Evolutionary conservation across 305 asterid species (phyloP).

Genomic region (Rubia occidens): DNA sequence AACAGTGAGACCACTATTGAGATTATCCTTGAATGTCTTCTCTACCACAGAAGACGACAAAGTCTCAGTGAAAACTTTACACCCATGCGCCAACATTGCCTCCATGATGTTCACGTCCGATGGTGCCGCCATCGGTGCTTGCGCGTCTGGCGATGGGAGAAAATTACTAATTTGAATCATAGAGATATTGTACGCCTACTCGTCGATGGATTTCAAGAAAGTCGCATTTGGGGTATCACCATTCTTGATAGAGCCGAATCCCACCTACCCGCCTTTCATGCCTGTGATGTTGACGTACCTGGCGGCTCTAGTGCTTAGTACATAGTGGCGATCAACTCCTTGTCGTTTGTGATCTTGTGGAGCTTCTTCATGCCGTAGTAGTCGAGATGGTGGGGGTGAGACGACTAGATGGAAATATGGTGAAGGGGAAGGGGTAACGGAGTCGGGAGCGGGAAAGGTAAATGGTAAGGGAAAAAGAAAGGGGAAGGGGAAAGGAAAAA

Average conservation of each 20-base stretch:
- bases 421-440: too few relatives aligned
- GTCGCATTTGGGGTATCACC: constrained; percentile 28
- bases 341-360: constrained; percentile 63
- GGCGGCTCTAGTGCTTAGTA: constrained; percentile 80
- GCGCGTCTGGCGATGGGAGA: constrained; percentile 60
- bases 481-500: too few relatives aligned
- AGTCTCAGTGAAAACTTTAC: constrained; percentile 69
- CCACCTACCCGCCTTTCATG: constrained; percentile 65
- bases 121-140: constrained; percentile 74
- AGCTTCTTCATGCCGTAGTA: constrained; percentile 74
- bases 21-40: constrained; percentile 39
- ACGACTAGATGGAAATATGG: too few relatives aligned
- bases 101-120: constrained; percentile 49
- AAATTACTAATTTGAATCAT: constrained; percentile 66
- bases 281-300: constrained; percentile 71
- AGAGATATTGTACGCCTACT: constrained; percentile 64
- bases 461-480: too few relatives aligned
- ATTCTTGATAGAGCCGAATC: constrained; percentile 44
- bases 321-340: constrained; percentile 66
- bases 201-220: constrained; percentile 41
- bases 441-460: too few relatives aligned
- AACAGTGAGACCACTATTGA: constrained; percentile 60
- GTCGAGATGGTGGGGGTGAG: constrained; percentile 31
- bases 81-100: constrained; percentile 66
- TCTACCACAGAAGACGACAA: constrained; percentile 45